Evolutionary conservation across 2,329 filamentous ascomycete species (phyloP).

Genomic region (Trichoderma cornu-damae): DNA sequence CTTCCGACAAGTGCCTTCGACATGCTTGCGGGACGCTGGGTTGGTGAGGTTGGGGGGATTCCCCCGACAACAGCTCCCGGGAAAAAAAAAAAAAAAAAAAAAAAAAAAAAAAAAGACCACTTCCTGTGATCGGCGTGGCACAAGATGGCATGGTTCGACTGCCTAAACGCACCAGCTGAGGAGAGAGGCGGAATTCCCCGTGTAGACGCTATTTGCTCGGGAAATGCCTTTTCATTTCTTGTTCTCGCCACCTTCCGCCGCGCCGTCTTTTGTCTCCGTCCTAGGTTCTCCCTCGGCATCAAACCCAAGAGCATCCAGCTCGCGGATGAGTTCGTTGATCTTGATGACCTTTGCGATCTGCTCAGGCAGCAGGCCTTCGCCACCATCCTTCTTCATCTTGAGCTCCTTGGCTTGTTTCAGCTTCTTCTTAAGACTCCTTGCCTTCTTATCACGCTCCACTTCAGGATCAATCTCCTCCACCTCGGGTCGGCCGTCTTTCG

Average conservation of each 20-base stretch:
- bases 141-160: neutral
- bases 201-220: neutral
- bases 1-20: neutral
- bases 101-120: neutral
- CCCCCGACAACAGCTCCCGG: neutral
- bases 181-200: neutral
- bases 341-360: conserved; percentile 97
- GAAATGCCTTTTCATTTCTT: conserved; percentile 24
- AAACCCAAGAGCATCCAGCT: conserved; percentile 80
- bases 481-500: conserved; percentile 25
- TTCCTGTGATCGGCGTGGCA: neutral
- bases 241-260: conserved; percentile 19
- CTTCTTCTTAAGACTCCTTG: conserved; percentile 87
- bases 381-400: conserved; percentile 83
- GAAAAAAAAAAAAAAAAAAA: no score
- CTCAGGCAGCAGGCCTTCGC: conserved; percentile 78
- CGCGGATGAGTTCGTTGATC: conserved; percentile 87
- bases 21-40: neutral
- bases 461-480: conserved; percentile 57
- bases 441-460: conserved; percentile 85
- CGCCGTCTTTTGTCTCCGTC: conserved; percentile 19
- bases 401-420: conserved; percentile 88
- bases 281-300: conserved; percentile 67
- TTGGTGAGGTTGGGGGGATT: neutral
- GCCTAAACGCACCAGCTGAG: neutral